These are phyloP conservation scores for Calonectria pseudoreteaudii DNA, from an alignment of 2,329 filamentous ascomycete genomes.

Conservation along the genomic window DNA sequence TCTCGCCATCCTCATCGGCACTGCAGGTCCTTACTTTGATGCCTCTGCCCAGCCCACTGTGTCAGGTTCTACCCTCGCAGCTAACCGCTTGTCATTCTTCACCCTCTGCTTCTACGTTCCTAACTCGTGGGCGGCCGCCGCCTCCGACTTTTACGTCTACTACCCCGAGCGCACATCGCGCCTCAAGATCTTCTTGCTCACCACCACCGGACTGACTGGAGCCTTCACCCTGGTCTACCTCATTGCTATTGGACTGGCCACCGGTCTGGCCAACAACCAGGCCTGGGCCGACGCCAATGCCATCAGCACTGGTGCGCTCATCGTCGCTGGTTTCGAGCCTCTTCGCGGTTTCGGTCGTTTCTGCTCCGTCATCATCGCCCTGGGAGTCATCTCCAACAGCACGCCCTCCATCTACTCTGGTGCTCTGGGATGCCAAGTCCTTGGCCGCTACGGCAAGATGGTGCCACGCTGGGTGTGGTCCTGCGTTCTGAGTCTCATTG, in stretches of 20 bases:
- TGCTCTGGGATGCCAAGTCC: conserved; percentile 69
- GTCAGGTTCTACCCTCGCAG: conserved; percentile 75
- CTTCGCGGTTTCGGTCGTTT: conserved; percentile 68
- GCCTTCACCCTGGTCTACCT: conserved; percentile 77
- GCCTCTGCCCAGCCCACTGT: conserved; percentile 71
- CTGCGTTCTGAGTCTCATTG: conserved; percentile 63
- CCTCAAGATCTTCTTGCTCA: conserved; percentile 74
- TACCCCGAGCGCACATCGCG: conserved; percentile 73
- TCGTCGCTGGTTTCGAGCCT: conserved; percentile 66
- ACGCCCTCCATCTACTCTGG: conserved; percentile 68
- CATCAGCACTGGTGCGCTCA: conserved; percentile 65
- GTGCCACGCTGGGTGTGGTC: conserved; percentile 68
- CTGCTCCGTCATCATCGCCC: conserved; percentile 65
- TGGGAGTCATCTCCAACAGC: conserved; percentile 67
- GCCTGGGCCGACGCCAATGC: conserved; percentile 65
- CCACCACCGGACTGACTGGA: conserved; percentile 73
- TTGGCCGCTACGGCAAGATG: conserved; percentile 63
- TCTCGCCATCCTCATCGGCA: conserved; percentile 78
- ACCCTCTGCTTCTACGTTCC: conserved; percentile 70
- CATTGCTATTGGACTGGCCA: conserved; percentile 63
- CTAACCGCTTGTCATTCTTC: conserved; percentile 71
- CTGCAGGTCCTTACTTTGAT: conserved; percentile 71
- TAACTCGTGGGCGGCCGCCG: conserved; percentile 74
- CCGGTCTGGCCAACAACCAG: conserved; percentile 61
- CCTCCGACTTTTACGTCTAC: conserved; percentile 85